Conservation (phyloP, 2,329 filamentous ascomycete genomes). For the Fusarium succisae region DNA sequence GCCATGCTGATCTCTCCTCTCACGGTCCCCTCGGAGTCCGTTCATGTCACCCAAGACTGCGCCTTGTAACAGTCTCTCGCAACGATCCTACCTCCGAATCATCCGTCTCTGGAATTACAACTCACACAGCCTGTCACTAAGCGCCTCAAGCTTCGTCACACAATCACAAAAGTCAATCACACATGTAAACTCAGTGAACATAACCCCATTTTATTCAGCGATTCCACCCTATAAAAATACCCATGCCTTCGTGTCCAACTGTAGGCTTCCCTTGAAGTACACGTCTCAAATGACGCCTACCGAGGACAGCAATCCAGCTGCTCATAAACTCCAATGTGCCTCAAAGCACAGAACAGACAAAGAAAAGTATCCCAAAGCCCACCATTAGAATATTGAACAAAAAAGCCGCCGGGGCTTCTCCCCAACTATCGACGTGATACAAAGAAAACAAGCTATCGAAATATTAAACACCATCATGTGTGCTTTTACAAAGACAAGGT, state of each 20-base stretch:
- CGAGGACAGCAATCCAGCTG: slow-evolving; percentile 34
- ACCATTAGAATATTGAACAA: slow-evolving; percentile 39
- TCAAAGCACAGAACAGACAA: slow-evolving; percentile 9
- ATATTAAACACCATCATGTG: slow-evolving; percentile 40
- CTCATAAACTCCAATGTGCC: slow-evolving; percentile 36
- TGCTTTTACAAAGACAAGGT: slow-evolving; percentile 41
- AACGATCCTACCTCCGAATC: not conserved
- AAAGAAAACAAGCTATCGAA: slow-evolving; percentile 31
- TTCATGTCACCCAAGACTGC: slow-evolving; percentile 19
- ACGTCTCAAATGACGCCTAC: slow-evolving; percentile 26
- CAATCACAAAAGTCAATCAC: not conserved
- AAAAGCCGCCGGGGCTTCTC: slow-evolving; percentile 49
- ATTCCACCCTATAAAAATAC: slow-evolving; percentile 21
- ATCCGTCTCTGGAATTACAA: not conserved
- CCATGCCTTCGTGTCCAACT: slow-evolving; percentile 39
- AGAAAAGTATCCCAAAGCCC: slow-evolving; percentile 18
- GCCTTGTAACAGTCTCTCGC: not conserved
- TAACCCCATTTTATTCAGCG: slow-evolving; percentile 27
- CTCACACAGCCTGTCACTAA: not conserved
- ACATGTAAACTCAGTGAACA: slow-evolving; percentile 12
- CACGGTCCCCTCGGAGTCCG: not conserved
- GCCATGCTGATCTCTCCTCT: not conserved
- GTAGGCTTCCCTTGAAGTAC: slow-evolving; percentile 22
- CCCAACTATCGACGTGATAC: slow-evolving; percentile 39
- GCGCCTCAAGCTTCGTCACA: not conserved